These are phyloP conservation scores for Bolboschoenus planiculmis DNA, from an alignment of 176 grass and related monocot genomes.

Conservation along the genomic window DNA sequence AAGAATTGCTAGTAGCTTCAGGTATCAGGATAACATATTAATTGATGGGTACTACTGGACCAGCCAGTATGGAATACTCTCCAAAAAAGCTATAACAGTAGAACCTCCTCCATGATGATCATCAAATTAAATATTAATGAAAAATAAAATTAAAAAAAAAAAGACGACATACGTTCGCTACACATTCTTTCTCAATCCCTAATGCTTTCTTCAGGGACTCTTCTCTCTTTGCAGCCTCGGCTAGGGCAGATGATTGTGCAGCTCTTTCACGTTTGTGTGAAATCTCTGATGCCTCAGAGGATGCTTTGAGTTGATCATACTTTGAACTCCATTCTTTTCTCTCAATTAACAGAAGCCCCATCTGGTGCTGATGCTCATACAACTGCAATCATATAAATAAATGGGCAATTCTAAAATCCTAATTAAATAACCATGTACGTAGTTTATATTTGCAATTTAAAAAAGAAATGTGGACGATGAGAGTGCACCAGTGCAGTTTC, in stretches of 20 bases:
- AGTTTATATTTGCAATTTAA: background rate
- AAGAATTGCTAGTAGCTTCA: background rate
- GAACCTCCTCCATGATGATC: background rate
- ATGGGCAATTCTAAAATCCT: background rate
- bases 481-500: background rate
- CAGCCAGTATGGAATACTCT: background rate
- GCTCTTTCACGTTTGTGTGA: conserved; percentile 60
- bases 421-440: background rate
- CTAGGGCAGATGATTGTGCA: conserved; percentile 44
- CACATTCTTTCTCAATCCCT: conserved; percentile 68
- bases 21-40: background rate
- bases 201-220: conserved; percentile 62
- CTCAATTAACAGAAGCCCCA: conserved; percentile 81
- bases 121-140: background rate
- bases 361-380: conserved; percentile 75
- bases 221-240: conserved; percentile 64
- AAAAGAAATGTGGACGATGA: background rate
- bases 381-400: conserved; percentile 38
- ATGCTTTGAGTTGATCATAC: conserved; percentile 67
- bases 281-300: conserved; percentile 39
- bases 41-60: background rate
- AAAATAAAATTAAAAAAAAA: background rate
- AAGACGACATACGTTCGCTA: conserved; percentile 53
- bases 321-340: conserved; percentile 56
- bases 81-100: background rate